phyloP scores from a whole-genome alignment of 805 yeast genomes.

The Hanseniaspora singularis region DNA sequence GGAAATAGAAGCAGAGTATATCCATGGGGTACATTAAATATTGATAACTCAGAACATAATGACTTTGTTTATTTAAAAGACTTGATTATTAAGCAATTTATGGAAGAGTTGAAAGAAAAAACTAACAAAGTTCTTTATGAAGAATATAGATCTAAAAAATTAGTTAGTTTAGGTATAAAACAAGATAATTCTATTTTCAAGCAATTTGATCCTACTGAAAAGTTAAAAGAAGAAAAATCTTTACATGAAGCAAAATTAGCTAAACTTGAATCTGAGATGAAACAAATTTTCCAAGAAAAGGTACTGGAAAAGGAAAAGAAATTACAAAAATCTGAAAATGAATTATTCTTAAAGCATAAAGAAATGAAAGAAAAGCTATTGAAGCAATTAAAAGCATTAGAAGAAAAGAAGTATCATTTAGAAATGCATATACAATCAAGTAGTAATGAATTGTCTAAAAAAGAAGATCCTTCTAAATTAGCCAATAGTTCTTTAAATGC shows the following conservation, averaged over 20 bases:
- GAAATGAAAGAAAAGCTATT: slow-evolving; percentile 92
- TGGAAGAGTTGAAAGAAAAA: slow-evolving; percentile 86
- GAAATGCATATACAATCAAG: slow-evolving; percentile 34
- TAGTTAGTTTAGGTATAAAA: slow-evolving; percentile 68
- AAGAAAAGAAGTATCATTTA: slow-evolving; percentile 76
- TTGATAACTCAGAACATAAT: slow-evolving; percentile 85
- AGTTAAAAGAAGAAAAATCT: slow-evolving; percentile 86
- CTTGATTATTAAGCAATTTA: slow-evolving; percentile 72
- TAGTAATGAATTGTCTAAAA: slow-evolving; percentile 36
- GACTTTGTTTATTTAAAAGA: slow-evolving; percentile 85
- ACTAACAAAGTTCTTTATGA: slow-evolving; percentile 72
- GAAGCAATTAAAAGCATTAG: slow-evolving; percentile 78
- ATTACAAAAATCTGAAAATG: slow-evolving; percentile 92
- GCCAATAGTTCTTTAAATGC: slow-evolving; percentile 29
- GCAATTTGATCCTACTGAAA: slow-evolving; percentile 83
- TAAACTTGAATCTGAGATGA: slow-evolving; percentile 94
- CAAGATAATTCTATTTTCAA: slow-evolving; percentile 90
- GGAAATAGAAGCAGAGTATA: slow-evolving; percentile 90
- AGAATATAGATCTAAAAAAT: slow-evolving; percentile 75
- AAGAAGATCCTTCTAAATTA: slow-evolving; percentile 29
- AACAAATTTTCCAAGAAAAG: slow-evolving; percentile 88
- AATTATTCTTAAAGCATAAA: slow-evolving; percentile 85
- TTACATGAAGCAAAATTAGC: slow-evolving; percentile 88
- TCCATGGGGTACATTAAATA: slow-evolving; percentile 96
- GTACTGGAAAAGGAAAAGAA: slow-evolving; percentile 95